Base-by-base conservation (phyloP, 2,329 filamentous ascomycete species). In the Davidsoniella eucalypti region DNA sequence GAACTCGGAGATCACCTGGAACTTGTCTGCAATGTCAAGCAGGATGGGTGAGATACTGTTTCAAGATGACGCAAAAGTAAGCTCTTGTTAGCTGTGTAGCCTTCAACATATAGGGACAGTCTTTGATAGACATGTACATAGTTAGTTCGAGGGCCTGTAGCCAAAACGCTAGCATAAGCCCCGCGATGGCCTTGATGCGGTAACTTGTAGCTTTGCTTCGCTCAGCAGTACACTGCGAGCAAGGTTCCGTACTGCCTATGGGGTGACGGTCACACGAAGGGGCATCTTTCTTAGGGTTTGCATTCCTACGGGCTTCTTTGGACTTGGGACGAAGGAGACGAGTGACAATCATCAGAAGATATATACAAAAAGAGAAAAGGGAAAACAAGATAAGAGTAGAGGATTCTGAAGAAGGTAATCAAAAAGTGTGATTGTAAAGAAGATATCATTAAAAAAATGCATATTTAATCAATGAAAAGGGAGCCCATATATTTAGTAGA, bases 81-180 rank as follows among this genome's bases (percentile, higher is more conserved):
- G 21, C 21, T 12, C 10, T 43, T 38, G 38, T 47, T 43, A 26
- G 23, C 8, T 47, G 14, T 6, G 25, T 25, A 5, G 21, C 18
- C 25, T 9, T n/a, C 17, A 41, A 9, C 12, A 26, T 12, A 25
- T 14, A 25, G 23, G 21, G 18, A 16, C 8, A 9, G 36, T 12
- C 23, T 21, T 10, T 16, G 9, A 14, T 26, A 16, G 2, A 33
- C 29, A 38, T 60, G 37, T 59, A 66, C 65, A 84, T 80, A 0
- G 80, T 84, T 1, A 75, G 65, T 58, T 84, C 79, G 1, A 84
- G 66, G 2, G 75, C 71, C 52, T 80, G 73, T 0, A 82, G 66
- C 7, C 75, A 70, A 57, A 75, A 82, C 0, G 80, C 79, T 2
- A 76, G 63, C 5, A 76, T 60, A 0, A 84, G 65, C 2, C 78